These are phyloP conservation scores for Mrakia gelida DNA, from an alignment of 768 basidiomycete species.

Conservation along the genomic window DNA sequence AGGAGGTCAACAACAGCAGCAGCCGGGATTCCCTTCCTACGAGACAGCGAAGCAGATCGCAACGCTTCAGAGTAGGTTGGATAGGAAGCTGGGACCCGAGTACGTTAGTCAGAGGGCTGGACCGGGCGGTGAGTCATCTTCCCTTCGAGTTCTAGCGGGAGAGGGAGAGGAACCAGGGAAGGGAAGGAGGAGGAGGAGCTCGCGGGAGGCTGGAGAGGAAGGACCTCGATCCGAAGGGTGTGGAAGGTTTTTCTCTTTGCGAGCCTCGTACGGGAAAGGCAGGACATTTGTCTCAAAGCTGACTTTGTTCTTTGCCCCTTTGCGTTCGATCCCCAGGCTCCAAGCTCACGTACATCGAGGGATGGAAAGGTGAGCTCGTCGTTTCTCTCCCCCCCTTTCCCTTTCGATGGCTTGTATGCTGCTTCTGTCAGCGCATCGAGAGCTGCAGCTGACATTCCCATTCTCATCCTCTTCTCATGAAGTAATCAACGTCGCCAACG, in stretches of 20 bases:
- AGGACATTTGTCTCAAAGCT: not conserved
- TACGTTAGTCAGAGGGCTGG: conserved; percentile 84
- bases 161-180: not conserved
- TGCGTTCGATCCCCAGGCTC: conserved; percentile 49
- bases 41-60: conserved; percentile 63
- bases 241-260: not conserved
- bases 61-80: conserved; percentile 70
- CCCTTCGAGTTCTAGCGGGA: not conserved
- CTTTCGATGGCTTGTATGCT: not conserved
- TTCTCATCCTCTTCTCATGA: not conserved
- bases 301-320: not conserved
- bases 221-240: not conserved
- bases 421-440: not conserved
- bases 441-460: not conserved
- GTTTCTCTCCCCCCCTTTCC: too few species aligned
- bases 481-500: conserved; percentile 90
- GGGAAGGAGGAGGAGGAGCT: not conserved
- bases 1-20: not conserved
- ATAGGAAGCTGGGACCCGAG: conserved; percentile 89
- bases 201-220: not conserved
- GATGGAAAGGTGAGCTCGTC: conserved; percentile 65
- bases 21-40: not conserved
- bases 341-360: conserved; percentile 90
- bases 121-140: conserved; percentile 48
- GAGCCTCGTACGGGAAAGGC: too few species aligned